These are phyloP conservation scores for Cordyceps pruinosa DNA, from an alignment of 2,329 filamentous ascomycete species.

Conservation along the genomic window DNA sequence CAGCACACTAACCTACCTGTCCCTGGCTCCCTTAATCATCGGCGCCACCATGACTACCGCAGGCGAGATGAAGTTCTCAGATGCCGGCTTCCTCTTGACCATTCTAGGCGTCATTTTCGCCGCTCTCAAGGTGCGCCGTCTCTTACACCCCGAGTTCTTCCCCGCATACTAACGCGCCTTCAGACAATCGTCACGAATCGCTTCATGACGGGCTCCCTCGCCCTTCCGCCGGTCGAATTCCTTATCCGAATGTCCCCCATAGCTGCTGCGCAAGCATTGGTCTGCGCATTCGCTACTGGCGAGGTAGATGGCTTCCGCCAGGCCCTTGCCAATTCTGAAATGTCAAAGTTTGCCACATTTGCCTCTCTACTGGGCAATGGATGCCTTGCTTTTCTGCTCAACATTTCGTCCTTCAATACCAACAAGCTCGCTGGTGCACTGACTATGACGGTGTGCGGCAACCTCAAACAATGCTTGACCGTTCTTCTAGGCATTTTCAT, in stretches of 20 bases:
- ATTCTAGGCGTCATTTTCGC: conserved; percentile 48
- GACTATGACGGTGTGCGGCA: conserved; percentile 54
- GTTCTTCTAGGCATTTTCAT: conserved; percentile 47
- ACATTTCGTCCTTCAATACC: conserved; percentile 50
- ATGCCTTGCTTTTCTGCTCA: conserved; percentile 47
- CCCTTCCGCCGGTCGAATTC: conserved; percentile 51
- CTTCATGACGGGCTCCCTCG: conserved; percentile 55
- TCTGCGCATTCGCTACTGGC: conserved; percentile 45
- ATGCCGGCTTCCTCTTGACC: conserved; percentile 48
- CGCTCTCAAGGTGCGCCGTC: conserved; percentile 41
- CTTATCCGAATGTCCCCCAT: conserved; percentile 57
- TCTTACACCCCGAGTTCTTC: not conserved
- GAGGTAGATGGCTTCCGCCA: conserved; percentile 40
- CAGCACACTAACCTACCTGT: conserved; percentile 49
- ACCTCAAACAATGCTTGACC: conserved; percentile 52
- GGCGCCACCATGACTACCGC: conserved; percentile 54
- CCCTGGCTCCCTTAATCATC: conserved; percentile 52
- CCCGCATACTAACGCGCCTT: conserved; percentile 14
- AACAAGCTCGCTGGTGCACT: conserved; percentile 52
- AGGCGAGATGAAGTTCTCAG: conserved; percentile 57
- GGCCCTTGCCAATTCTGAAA: conserved; percentile 28
- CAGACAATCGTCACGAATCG: conserved; percentile 56
- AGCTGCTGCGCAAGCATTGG: conserved; percentile 47
- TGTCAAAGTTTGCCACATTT: conserved; percentile 30
- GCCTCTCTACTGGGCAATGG: conserved; percentile 44